These are phyloP conservation scores for Setaria viridis DNA, from an alignment of 202 grass and related monocot species.

Conservation along the genomic window DNA sequence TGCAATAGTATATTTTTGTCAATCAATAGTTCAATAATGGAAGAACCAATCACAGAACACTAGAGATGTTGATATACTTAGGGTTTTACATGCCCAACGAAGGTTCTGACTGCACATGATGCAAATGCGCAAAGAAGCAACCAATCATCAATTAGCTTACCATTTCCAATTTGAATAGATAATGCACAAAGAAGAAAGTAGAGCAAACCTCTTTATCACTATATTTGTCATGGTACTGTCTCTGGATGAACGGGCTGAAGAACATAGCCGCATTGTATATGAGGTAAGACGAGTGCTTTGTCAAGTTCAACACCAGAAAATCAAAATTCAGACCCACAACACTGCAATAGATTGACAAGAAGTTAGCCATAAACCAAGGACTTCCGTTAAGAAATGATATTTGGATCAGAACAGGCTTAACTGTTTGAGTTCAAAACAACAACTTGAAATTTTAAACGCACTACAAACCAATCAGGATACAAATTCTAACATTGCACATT, in stretches of 20 bases:
- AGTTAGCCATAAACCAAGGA: constrained; percentile 24
- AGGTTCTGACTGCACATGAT: not conserved
- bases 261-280: constrained; percentile 84
- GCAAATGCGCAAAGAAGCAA: not conserved
- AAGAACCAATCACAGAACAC: not conserved
- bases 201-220: constrained; percentile 72
- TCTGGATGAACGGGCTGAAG: constrained; percentile 80
- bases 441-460: constrained; percentile 12
- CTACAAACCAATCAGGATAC: not conserved
- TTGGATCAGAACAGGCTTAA: not conserved
- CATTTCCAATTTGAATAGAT: constrained; percentile 20
- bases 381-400: constrained; percentile 3
- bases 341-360: constrained; percentile 56
- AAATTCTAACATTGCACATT: not conserved
- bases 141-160: constrained; percentile 19
- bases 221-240: constrained; percentile 89
- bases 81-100: not conserved
- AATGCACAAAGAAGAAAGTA: not conserved
- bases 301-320: constrained; percentile 90
- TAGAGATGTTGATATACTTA: not conserved
- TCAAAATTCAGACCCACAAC: constrained; percentile 95
- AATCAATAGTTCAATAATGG: not conserved
- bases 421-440: not conserved
- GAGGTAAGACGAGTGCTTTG: constrained; percentile 98
- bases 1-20: not conserved